phyloP scores from a whole-genome alignment of 768 basidiomycete species.

The Serendipita vermifera region DNA sequence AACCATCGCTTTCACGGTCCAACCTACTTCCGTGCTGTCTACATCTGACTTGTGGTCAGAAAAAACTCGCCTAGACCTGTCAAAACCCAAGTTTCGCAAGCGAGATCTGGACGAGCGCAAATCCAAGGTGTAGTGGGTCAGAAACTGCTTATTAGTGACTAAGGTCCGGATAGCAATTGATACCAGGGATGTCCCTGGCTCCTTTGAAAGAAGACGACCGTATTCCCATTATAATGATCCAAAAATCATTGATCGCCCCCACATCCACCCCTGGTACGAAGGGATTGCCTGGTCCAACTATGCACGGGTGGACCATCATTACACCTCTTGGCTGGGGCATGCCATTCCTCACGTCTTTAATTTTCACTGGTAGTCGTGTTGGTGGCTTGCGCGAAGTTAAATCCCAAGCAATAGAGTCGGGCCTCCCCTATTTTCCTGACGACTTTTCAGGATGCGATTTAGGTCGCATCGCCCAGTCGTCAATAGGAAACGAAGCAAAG shows the following conservation, averaged over 20 bases:
- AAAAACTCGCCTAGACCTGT: constrained; percentile 34
- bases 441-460: constrained; percentile 56
- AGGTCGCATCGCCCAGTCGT: constrained; percentile 37
- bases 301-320: constrained; percentile 82
- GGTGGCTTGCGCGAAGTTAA: constrained; percentile 74
- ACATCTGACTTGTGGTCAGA: constrained; percentile 66
- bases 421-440: constrained; percentile 59
- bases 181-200: constrained; percentile 64
- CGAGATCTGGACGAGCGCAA: constrained; percentile 77
- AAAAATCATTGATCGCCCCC: constrained; percentile 49
- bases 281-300: constrained; percentile 19
- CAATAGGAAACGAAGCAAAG: constrained; percentile 41
- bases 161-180: constrained; percentile 38
- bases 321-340: constrained; percentile 84
- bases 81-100: constrained; percentile 60
- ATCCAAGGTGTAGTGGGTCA: constrained; percentile 38
- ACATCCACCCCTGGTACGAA: constrained; percentile 17
- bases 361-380: constrained; percentile 70
- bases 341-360: constrained; percentile 74
- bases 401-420: constrained; percentile 74
- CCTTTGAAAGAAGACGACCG: constrained; percentile 66
- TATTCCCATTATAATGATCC: constrained; percentile 71
- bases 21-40: constrained; percentile 49
- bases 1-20: constrained; percentile 26
- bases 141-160: neutral